Conservation (phyloP, 768 basidiomycete genomes). For the Dictyophora rubrovolvata region DNA sequence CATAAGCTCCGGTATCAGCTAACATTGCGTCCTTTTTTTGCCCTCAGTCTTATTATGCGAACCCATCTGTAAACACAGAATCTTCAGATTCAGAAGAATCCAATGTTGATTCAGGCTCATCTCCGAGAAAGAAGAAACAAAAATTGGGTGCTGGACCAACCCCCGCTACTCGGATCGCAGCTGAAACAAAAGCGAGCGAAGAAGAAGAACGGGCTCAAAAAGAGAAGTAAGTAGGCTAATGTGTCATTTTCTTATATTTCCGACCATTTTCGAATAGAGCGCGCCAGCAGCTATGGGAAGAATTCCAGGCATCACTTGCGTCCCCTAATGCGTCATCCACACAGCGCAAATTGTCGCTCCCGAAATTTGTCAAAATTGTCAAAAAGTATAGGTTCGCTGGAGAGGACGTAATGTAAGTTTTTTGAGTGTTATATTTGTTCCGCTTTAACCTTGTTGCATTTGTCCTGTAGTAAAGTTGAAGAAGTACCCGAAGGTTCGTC, state of each 20-base stretch:
- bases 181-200: conserved; percentile 32
- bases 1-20: not conserved
- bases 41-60: not conserved
- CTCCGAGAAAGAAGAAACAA: conserved; percentile 25
- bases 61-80: not conserved
- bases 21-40: not conserved
- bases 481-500: conserved; percentile 64
- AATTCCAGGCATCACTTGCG: conserved; percentile 55
- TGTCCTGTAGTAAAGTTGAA: conserved; percentile 47
- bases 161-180: conserved; percentile 28
- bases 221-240: conserved; percentile 32
- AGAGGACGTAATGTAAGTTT: conserved; percentile 59
- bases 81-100: conserved; percentile 23
- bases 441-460: conserved; percentile 3
- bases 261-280: conserved; percentile 28
- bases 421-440: not conserved
- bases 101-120: conserved; percentile 23
- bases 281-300: conserved; percentile 56
- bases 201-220: conserved; percentile 30
- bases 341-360: conserved; percentile 12
- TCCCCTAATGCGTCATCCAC: conserved; percentile 15
- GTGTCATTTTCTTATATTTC: not conserved
- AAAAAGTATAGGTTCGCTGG: conserved; percentile 70
- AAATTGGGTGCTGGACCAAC: conserved; percentile 18
- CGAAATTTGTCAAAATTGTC: conserved; percentile 54